Evolutionary conservation across 1,284 basidiomycete species (phyloP).

Genomic region (Vanrija sp.): DNA sequence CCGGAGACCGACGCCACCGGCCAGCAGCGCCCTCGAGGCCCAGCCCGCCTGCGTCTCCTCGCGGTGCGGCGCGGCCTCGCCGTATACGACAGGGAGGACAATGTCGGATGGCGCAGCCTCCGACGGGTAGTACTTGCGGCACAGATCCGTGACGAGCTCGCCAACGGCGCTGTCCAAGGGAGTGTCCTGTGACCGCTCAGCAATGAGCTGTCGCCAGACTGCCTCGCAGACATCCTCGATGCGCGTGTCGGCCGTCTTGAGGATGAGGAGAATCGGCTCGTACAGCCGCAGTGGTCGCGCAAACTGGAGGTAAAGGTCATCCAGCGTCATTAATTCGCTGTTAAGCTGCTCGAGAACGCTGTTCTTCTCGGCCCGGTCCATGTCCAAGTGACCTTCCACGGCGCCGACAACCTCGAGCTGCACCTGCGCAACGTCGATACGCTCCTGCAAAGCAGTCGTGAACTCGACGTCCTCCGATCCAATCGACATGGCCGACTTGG

Average conservation of each 20-base stretch:
- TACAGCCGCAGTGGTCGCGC: slow-evolving; percentile 83
- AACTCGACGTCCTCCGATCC: slow-evolving; percentile 81
- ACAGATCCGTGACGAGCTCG: slow-evolving; percentile 62
- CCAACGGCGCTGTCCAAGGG: slow-evolving; percentile 16
- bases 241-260: slow-evolving; percentile 88
- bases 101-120: slow-evolving; percentile 56
- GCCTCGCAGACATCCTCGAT: slow-evolving; percentile 75
- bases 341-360: slow-evolving; percentile 60
- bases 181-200: neutral
- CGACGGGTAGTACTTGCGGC: slow-evolving; percentile 81
- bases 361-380: slow-evolving; percentile 55
- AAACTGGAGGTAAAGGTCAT: slow-evolving; percentile 75
- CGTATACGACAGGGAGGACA: slow-evolving; percentile 37
- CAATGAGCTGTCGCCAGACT: slow-evolving; percentile 83
- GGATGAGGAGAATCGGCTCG: slow-evolving; percentile 80
- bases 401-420: slow-evolving; percentile 71
- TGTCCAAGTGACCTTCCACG: slow-evolving; percentile 46
- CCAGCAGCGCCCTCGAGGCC: slow-evolving; percentile 34
- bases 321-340: slow-evolving; percentile 51
- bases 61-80: slow-evolving; percentile 13
- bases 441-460: slow-evolving; percentile 83
- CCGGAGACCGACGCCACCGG: slow-evolving; percentile 34
- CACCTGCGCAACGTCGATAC: slow-evolving; percentile 93
- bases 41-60: slow-evolving; percentile 13
- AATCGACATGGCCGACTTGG: slow-evolving; percentile 79